phyloP scores from a whole-genome alignment of 768 basidiomycete species.

The Russula lepida region DNA sequence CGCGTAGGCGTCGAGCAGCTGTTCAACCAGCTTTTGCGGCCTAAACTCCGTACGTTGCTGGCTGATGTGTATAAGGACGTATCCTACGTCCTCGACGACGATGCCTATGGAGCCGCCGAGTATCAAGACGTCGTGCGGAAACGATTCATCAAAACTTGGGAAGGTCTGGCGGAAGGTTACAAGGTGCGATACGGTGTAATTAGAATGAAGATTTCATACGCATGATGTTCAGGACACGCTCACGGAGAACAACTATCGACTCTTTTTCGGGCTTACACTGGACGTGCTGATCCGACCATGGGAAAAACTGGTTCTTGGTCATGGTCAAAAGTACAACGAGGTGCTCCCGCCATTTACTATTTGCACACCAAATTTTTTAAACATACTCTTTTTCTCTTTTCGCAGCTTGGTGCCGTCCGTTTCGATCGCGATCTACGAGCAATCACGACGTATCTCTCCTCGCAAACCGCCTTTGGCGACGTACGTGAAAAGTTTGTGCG shows the following conservation, averaged over 20 bases:
- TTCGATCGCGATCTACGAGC: slow-evolving; percentile 90
- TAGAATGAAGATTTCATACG: not conserved
- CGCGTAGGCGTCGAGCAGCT: slow-evolving; percentile 89
- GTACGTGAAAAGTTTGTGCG: slow-evolving; percentile 87
- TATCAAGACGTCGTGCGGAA: slow-evolving; percentile 82
- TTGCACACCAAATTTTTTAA: not conserved
- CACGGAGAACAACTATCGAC: slow-evolving; percentile 80
- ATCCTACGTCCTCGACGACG: slow-evolving; percentile 84
- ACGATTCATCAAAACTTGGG: slow-evolving; percentile 87
- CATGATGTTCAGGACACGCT: slow-evolving; percentile 57
- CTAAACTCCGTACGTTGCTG: slow-evolving; percentile 75
- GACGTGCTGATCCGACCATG: slow-evolving; percentile 89
- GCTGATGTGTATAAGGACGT: slow-evolving; percentile 87
- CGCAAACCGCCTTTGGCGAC: slow-evolving; percentile 85
- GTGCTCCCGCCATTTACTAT: slow-evolving; percentile 32
- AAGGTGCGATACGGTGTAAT: slow-evolving; percentile 42
- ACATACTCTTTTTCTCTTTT: not conserved
- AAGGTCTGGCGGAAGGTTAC: slow-evolving; percentile 75
- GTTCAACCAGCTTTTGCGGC: slow-evolving; percentile 90
- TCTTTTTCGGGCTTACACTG: slow-evolving; percentile 77
- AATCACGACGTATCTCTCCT: slow-evolving; percentile 72
- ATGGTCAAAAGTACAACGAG: slow-evolving; percentile 82
- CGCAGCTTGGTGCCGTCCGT: slow-evolving; percentile 86
- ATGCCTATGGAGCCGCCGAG: slow-evolving; percentile 73
- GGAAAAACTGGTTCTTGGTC: slow-evolving; percentile 77